These are phyloP conservation scores for Salvia rosmarinus DNA, from an alignment of 257 asterid genomes.

Conservation along the genomic window DNA sequence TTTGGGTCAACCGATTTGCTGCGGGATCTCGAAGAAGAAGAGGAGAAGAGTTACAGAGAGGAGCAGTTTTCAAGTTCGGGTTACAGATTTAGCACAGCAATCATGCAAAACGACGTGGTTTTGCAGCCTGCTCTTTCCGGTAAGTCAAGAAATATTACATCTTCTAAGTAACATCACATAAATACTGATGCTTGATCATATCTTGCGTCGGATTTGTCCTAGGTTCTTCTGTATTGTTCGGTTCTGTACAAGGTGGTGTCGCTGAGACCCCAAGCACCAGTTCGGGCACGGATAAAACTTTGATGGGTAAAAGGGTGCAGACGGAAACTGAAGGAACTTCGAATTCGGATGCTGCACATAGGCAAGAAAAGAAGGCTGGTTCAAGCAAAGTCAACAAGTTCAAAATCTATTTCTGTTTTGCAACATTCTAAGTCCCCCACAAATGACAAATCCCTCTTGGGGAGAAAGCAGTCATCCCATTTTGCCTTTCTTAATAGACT, in stretches of 20 bases:
- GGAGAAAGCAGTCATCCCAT: not conserved
- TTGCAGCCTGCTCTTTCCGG: slow-evolving; percentile 52
- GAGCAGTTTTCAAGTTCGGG: slow-evolving; percentile 39
- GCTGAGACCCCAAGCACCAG: slow-evolving; percentile 30
- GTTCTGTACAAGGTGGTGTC: slow-evolving; percentile 15
- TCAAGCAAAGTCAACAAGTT: slow-evolving; percentile 45
- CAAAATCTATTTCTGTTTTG: slow-evolving; percentile 55
- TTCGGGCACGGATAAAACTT: slow-evolving; percentile 16
- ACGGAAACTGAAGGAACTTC: slow-evolving; percentile 44
- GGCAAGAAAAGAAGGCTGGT: slow-evolving; percentile 43
- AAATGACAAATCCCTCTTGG: not conserved
- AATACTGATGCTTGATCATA: not conserved
- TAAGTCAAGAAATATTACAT: slow-evolving; percentile 29
- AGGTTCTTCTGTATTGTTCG: slow-evolving; percentile 36
- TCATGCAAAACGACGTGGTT: slow-evolving; percentile 38
- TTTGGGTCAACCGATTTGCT: slow-evolving; percentile 55
- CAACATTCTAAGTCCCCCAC: slow-evolving; percentile 41
- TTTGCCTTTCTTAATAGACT: not conserved
- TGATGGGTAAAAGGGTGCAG: not conserved
- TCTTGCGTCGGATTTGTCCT: slow-evolving; percentile 11
- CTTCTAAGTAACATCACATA: not conserved
- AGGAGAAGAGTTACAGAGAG: slow-evolving; percentile 23
- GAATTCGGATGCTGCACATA: slow-evolving; percentile 4
- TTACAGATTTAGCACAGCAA: slow-evolving; percentile 35
- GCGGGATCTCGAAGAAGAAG: slow-evolving; percentile 49